These are phyloP conservation scores for Macrophomina pseudophaseolina DNA, from an alignment of 2,329 filamentous ascomycete species.

Conservation along the genomic window DNA sequence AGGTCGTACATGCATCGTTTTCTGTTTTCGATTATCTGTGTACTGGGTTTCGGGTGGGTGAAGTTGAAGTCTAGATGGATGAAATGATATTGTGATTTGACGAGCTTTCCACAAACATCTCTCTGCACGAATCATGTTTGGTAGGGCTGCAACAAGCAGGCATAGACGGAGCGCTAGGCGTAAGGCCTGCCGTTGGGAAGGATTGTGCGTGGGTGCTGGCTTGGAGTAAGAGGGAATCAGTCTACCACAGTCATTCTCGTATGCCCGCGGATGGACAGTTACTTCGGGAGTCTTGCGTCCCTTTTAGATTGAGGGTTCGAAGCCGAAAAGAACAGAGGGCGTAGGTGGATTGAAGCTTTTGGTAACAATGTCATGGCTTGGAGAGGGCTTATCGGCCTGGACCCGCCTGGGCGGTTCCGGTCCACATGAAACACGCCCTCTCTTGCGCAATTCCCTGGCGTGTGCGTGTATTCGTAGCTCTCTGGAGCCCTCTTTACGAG, in stretches of 20 bases:
- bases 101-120: not conserved
- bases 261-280: too few species aligned
- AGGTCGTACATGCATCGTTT: not conserved
- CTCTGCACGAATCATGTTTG: too few species aligned
- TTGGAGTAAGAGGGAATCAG: too few species aligned
- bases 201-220: too few species aligned
- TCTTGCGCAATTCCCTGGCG: not conserved
- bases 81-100: constrained; percentile 23
- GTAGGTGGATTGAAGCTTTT: not conserved
- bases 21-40: not conserved
- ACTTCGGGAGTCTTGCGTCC: too few species aligned
- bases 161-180: too few species aligned
- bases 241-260: too few species aligned
- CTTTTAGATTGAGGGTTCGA: too few species aligned
- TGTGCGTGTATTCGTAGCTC: too few species aligned
- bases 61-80: not conserved
- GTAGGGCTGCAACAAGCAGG: too few species aligned
- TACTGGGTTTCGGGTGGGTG: not conserved
- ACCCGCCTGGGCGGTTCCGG: not conserved
- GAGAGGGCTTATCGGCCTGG: not conserved
- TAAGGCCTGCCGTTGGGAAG: not conserved
- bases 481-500: too few species aligned
- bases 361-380: not conserved
- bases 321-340: not conserved
- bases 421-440: not conserved